phyloP scores from a whole-genome alignment of 148 eudicot genomes.

The Vaccinium myrtillus region DNA sequence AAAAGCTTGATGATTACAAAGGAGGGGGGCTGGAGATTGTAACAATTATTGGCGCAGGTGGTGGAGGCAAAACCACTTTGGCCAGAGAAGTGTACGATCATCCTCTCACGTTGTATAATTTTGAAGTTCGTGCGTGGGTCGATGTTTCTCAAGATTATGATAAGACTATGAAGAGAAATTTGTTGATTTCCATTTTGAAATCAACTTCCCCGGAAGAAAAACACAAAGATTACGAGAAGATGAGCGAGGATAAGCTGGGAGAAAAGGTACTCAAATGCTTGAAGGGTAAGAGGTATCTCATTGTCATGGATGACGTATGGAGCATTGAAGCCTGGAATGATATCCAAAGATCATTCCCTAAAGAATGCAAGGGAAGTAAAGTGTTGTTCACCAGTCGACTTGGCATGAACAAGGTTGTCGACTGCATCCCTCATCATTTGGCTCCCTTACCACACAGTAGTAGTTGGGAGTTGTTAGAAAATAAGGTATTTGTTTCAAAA shows the following conservation, averaged over 20 bases:
- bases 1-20: neutral
- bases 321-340: constrained; percentile 36
- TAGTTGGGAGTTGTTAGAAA: constrained; percentile 37
- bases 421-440: neutral
- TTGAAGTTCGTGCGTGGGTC: constrained; percentile 40
- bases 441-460: constrained; percentile 22
- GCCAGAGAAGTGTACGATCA: constrained; percentile 26
- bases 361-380: constrained; percentile 18
- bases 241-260: constrained; percentile 15
- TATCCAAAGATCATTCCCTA: constrained; percentile 28
- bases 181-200: constrained; percentile 25
- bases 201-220: neutral
- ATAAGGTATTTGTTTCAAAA: neutral
- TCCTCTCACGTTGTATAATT: constrained; percentile 7
- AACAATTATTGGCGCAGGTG: constrained; percentile 41
- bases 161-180: constrained; percentile 16
- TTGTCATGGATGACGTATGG: constrained; percentile 53
- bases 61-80: constrained; percentile 46
- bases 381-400: constrained; percentile 37
- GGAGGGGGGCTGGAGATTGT: constrained; percentile 29
- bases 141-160: constrained; percentile 32
- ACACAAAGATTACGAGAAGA: neutral
- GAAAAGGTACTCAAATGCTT: neutral
- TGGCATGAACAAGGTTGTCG: neutral
- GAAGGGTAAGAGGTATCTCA: constrained; percentile 19